Conservation (phyloP, 495 filamentous ascomycete species). For the Glarea lozoyensis region DNA sequence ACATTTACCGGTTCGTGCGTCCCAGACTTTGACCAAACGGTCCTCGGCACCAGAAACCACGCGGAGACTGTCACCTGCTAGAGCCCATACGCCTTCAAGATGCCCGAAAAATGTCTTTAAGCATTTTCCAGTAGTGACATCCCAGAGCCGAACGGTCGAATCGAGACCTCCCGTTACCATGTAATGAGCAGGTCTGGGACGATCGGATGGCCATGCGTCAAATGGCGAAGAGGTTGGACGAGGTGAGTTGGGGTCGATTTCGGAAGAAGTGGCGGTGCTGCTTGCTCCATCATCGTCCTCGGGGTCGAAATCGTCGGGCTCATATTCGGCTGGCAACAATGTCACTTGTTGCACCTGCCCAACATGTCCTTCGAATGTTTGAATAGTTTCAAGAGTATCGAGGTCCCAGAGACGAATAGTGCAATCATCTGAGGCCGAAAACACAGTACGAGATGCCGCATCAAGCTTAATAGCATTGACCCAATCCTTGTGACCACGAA, state of each 20-base stretch:
- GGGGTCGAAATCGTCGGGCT: constrained; percentile 62
- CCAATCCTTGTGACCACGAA: constrained; percentile 85
- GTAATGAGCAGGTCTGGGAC: constrained; percentile 70
- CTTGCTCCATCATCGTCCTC: constrained; percentile 46
- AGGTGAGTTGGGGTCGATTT: constrained; percentile 5
- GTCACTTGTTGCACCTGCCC: constrained; percentile 91
- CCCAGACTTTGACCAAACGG: constrained; percentile 95
- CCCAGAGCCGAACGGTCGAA: constrained; percentile 87
- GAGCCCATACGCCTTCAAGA: constrained; percentile 89
- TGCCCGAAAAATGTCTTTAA: constrained; percentile 93
- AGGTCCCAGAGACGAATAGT: constrained; percentile 91
- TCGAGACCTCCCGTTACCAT: constrained; percentile 91
- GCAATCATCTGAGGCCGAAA: constrained; percentile 90
- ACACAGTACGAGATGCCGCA: constrained; percentile 66
- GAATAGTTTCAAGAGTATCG: constrained; percentile 67
- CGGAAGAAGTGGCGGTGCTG: constrained; percentile 21
- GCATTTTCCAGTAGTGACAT: constrained; percentile 71
- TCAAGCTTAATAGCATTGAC: constrained; percentile 90
- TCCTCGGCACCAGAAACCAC: constrained; percentile 87
- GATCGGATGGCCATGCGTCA: constrained; percentile 48
- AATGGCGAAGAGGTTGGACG: neutral
- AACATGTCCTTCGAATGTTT: constrained; percentile 84
- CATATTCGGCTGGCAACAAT: constrained; percentile 73
- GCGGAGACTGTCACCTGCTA: constrained; percentile 84
- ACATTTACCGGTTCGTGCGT: constrained; percentile 80